phyloP scores from a whole-genome alignment of 768 basidiomycete genomes.

The Grammothele lineata region DNA sequence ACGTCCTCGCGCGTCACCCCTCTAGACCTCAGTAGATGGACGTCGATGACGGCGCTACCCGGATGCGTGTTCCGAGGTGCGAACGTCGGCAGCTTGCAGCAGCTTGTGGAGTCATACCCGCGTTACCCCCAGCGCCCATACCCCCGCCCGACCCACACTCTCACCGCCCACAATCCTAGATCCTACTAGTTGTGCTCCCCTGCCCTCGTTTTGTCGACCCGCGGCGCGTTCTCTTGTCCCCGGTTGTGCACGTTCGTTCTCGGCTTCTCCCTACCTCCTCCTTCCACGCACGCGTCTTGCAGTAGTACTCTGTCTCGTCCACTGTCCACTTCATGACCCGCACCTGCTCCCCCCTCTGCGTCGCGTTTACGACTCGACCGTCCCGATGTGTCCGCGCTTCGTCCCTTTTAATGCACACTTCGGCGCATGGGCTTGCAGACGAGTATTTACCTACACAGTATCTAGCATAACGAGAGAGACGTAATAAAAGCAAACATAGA shows the following conservation, averaged over 20 bases:
- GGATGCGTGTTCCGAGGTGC: constrained; percentile 3
- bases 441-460: constrained; percentile 12
- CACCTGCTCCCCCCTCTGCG: constrained; percentile 3
- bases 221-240: constrained; percentile 4
- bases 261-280: background rate
- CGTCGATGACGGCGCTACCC: constrained; percentile 1
- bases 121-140: constrained; percentile 10
- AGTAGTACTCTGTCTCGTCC: background rate
- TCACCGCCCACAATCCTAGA: constrained; percentile 8
- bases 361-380: no score
- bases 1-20: constrained; percentile 73
- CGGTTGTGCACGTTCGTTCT: constrained; percentile 14
- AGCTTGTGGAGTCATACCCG: constrained; percentile 16
- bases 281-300: no score
- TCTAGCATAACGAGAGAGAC: constrained; percentile 15
- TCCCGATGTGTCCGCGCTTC: constrained; percentile 8
- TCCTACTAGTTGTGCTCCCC: constrained; percentile 4
- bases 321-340: constrained; percentile 8
- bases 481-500: constrained; percentile 13
- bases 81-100: constrained; percentile 13
- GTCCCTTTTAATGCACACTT: constrained; percentile 7
- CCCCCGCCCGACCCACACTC: constrained; percentile 11
- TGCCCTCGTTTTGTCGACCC: constrained; percentile 16
- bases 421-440: constrained; percentile 11
- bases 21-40: constrained; percentile 41